Evolutionary conservation across 371 early-diverging fungal genomes (phyloP), one percentile per base, ranked within the genome.

Genomic region (Cokeromyces recurvatus): DNA sequence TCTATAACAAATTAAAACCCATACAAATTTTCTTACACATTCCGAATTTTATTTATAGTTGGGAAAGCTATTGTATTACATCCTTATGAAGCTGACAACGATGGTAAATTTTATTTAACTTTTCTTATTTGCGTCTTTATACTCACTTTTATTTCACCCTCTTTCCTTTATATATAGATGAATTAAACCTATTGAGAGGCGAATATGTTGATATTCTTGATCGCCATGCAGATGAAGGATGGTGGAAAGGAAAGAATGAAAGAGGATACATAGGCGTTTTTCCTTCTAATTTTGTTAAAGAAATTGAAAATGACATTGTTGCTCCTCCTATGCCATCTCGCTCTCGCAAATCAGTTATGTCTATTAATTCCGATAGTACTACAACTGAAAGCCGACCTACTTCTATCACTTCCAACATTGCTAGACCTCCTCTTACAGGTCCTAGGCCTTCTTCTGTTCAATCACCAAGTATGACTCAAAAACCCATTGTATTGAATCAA

Each of bases 191-290:
- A 4, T 50, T 62, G 23, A 62, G 75, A 41, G 81, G 79, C 17
- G 67, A 73, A 39, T 70, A 71, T 27, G 57, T 82, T 10, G 64
- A 66, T 2, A 71, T 82, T 22, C 55, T 72, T 11, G 77, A 79
- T 38, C 67, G 71, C 42, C 48, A 71, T 48, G 69, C 59, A 6
- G 82, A 82, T 38, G 80, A 79, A 29, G 82, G 78, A 12, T 82
- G 82, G 82, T 82, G 79, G 81, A 63, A 57, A 36, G 82, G 82
- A 22, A 66, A 45, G 40, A 77, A 79, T 19, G 81, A 82, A 25
- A 64, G 72, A 32, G 82, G 82, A n/a, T 61, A 71, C 12, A 44
- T 38, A 1, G 82, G 82, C 20, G 66, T 79, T 17, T 82, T 82
- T 38, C 82, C 82, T 10, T 65, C 68, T 36, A 75, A 77, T 41